phyloP scores from a whole-genome alignment of 305 asterid species.

The Ilex paraguariensis region DNA sequence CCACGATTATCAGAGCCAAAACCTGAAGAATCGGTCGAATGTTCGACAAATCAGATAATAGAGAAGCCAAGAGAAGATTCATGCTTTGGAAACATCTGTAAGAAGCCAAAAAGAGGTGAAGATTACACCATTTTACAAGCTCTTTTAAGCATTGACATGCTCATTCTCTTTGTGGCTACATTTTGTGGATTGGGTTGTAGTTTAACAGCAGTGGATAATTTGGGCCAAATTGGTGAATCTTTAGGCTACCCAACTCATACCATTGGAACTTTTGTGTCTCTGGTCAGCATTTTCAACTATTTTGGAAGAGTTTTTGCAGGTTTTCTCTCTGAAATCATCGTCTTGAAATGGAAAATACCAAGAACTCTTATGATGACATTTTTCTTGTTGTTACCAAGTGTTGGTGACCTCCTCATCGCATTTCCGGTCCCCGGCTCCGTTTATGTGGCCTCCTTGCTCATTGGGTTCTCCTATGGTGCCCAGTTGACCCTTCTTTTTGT shows the following conservation, averaged over 20 bases:
- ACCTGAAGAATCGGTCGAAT: too few relatives aligned
- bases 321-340: constrained; percentile 26
- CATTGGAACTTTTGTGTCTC: constrained; percentile 42
- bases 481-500: constrained; percentile 35
- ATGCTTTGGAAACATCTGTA: constrained; percentile 5
- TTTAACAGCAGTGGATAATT: constrained; percentile 5
- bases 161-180: constrained; percentile 17
- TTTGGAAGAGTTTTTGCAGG: constrained; percentile 42
- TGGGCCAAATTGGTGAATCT: constrained; percentile 17
- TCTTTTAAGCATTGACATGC: constrained; percentile 16
- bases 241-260: constrained; percentile 31
- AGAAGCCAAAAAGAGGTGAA: constrained; percentile 25
- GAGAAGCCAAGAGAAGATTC: background rate
- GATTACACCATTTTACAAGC: constrained; percentile 22
- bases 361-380: constrained; percentile 37
- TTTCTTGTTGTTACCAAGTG: constrained; percentile 25
- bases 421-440: constrained; percentile 31
- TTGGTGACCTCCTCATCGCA: constrained; percentile 36
- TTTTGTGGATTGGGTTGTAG: constrained; percentile 18
- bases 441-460: constrained; percentile 28
- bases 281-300: constrained; percentile 45
- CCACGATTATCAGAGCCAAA: too few relatives aligned
- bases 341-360: constrained; percentile 30
- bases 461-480: constrained; percentile 38
- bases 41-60: too few relatives aligned